Conservation (phyloP, 306 rosid species). For the Benincasa hispida region DNA sequence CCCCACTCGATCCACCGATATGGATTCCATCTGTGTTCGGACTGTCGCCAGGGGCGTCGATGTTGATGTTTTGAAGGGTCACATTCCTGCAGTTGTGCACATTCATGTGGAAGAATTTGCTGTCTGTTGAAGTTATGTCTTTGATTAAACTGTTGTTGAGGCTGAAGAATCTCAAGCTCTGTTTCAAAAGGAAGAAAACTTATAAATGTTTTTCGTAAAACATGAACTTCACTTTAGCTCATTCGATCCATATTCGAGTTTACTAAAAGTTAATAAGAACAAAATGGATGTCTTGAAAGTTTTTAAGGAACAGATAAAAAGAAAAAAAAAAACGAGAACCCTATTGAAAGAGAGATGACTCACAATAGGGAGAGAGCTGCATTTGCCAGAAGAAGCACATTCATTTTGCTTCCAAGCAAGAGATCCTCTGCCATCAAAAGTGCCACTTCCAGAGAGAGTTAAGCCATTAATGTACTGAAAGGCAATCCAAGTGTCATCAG, state of each 20-base stretch:
- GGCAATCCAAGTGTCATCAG: constrained; percentile 17
- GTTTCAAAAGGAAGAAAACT: no score
- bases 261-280: no score
- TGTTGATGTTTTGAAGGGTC: constrained; percentile 13
- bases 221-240: no score
- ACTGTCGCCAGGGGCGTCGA: constrained; percentile 23
- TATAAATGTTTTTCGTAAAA: no score
- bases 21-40: constrained; percentile 41
- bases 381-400: constrained; percentile 7
- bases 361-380: constrained; percentile 11
- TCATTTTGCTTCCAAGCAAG: constrained; percentile 18
- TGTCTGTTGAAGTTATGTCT: constrained; percentile 20
- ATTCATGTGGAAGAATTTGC: constrained; percentile 28
- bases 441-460: constrained; percentile 23
- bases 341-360: background rate
- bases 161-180: constrained; percentile 27
- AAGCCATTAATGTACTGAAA: constrained; percentile 10
- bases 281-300: no score
- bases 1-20: constrained; percentile 19
- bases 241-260: no score
- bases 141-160: constrained; percentile 10
- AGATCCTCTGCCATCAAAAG: constrained; percentile 32
- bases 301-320: no score
- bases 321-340: no score
- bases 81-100: constrained; percentile 21